A percentile compares a stretch with the other conserved stretches of the same genome.
phyloP scores from a whole-genome alignment of 1,139 yeast species.

The Yamadazyma mexicana region DNA sequence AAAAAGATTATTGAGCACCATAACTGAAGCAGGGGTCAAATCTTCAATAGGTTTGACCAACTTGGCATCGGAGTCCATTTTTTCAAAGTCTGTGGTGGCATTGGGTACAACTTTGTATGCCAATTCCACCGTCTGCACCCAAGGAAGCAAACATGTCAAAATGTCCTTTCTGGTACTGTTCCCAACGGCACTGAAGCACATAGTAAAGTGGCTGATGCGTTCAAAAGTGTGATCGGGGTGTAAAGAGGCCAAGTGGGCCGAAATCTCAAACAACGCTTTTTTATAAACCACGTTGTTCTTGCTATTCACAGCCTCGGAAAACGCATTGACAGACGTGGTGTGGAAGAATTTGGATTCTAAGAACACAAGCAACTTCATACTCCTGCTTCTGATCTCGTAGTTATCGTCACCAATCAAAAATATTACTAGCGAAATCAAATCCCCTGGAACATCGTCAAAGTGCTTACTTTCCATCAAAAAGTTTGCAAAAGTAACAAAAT shows the following conservation, averaged over 20 bases:
- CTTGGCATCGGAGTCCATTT: conserved; percentile 11
- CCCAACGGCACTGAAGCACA: conserved; percentile 65
- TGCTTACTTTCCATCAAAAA: conserved; percentile 46
- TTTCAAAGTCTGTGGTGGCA: conserved; percentile 7
- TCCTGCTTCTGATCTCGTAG: conserved; percentile 58
- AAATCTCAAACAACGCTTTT: conserved; percentile 69
- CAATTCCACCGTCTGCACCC: conserved; percentile 82
- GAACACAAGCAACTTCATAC: conserved; percentile 56
- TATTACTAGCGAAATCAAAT: conserved; percentile 62
- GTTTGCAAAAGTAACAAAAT: conserved; percentile 70
- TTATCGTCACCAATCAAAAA: conserved; percentile 71
- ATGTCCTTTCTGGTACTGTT: conserved; percentile 66
- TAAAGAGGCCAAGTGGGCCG: conserved; percentile 52
- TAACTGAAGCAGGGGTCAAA: conserved; percentile 55
- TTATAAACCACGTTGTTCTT: conserved; percentile 73
- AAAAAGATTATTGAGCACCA: conserved; percentile 81
- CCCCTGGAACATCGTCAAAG: conserved; percentile 48
- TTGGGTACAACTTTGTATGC: conserved; percentile 28
- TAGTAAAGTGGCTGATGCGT: conserved; percentile 71
- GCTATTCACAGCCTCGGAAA: conserved; percentile 63
- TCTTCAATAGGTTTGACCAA: conserved; percentile 11
- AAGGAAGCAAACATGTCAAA: conserved; percentile 77
- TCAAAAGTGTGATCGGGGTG: conserved; percentile 59
- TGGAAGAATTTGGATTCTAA: conserved; percentile 57
- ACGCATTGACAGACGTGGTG: conserved; percentile 42